Conservation (phyloP, 371 early-diverging fungal species). For the Capniomyces stellatus region DNA sequence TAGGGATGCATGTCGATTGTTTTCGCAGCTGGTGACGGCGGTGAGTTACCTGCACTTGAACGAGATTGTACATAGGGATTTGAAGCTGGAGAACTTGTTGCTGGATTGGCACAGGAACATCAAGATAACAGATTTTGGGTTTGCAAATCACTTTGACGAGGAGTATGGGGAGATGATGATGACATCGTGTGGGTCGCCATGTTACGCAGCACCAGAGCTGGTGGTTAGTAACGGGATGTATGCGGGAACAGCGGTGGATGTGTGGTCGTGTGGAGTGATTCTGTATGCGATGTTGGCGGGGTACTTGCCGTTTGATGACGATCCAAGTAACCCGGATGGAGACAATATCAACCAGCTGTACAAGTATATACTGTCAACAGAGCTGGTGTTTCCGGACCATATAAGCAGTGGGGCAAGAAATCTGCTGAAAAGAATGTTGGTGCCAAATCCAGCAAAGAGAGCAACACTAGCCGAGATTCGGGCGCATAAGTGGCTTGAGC, state of each 20-base stretch:
- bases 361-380: slow-evolving; percentile 83
- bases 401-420: slow-evolving; percentile 61
- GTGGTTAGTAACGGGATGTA: slow-evolving; percentile 90
- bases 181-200: slow-evolving; percentile 91
- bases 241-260: slow-evolving; percentile 84
- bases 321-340: slow-evolving; percentile 89
- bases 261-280: slow-evolving; percentile 85
- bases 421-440: slow-evolving; percentile 76
- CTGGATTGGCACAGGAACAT: slow-evolving; percentile 70
- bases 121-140: slow-evolving; percentile 97
- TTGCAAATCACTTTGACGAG: slow-evolving; percentile 79
- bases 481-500: slow-evolving; percentile 53
- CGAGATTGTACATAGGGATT: slow-evolving; percentile 85
- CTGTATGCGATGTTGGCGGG: slow-evolving; percentile 95
- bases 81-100: slow-evolving; percentile 89
- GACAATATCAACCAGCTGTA: slow-evolving; percentile 91
- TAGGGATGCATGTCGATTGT: slow-evolving; percentile 71
- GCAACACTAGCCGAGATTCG: slow-evolving; percentile 75
- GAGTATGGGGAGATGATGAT: slow-evolving; percentile 51
- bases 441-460: slow-evolving; percentile 71
- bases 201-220: slow-evolving; percentile 95
- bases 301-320: slow-evolving; percentile 97
- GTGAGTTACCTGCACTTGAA: slow-evolving; percentile 75
- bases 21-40: slow-evolving; percentile 85
- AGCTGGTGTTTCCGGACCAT: slow-evolving; percentile 77